These are phyloP conservation scores for Phycomyces blakesleeanus DNA, from an alignment of 192 early-diverging fungal genomes.

Conservation along the genomic window DNA sequence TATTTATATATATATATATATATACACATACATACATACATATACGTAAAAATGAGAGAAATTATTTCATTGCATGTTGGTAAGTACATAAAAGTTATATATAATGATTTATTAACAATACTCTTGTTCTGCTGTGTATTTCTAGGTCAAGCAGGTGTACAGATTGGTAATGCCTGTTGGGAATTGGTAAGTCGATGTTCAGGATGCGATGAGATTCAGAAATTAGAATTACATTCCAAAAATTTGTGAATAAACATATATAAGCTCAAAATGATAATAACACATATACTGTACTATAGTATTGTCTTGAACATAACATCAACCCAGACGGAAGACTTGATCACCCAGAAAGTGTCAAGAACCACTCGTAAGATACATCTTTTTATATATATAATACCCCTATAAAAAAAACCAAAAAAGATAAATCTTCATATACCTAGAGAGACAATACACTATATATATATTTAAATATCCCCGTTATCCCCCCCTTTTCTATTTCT, in stretches of 20 bases:
- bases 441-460: background rate
- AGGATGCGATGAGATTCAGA: background rate
- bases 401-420: too few species aligned
- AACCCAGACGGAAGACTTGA: conserved; percentile 85
- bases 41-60: conserved; percentile 47
- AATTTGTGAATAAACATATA: conserved; percentile 5
- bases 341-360: conserved; percentile 5
- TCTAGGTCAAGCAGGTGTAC: conserved; percentile 88
- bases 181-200: conserved; percentile 67
- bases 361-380: conserved; percentile 21
- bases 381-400: too few species aligned
- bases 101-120: background rate
- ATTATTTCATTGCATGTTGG: conserved; percentile 80
- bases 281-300: conserved; percentile 11
- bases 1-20: background rate
- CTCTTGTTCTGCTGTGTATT: background rate
- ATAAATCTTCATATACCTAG: too few species aligned
- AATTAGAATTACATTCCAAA: background rate
- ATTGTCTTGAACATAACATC: conserved; percentile 95
- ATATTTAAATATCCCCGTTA: too few species aligned
- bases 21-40: background rate
- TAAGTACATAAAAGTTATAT: conserved; percentile 6
- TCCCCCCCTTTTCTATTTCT: too few species aligned
- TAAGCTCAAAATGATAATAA: too few species aligned
- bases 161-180: conserved; percentile 99